Percentiles rank a stretch among this genome's conserved stretches.
Conservation (phyloP, 768 basidiomycete species). For the Hericium erinaceus region DNA sequence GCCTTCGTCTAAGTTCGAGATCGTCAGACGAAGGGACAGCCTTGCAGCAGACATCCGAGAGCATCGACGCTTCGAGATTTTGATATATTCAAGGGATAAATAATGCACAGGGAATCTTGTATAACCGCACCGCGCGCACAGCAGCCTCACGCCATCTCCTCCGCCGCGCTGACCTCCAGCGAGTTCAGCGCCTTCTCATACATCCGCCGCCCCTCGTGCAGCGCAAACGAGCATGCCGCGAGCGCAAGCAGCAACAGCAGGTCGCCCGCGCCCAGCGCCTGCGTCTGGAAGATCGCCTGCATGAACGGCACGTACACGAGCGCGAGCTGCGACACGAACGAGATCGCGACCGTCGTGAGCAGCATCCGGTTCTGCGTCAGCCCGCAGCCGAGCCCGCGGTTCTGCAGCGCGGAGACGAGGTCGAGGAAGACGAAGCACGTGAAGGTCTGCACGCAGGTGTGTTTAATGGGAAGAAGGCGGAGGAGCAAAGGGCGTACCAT, state of each 20-base stretch:
- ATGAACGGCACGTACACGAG: slow-evolving; percentile 87
- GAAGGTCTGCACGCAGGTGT: slow-evolving; percentile 62
- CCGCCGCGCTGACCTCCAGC: slow-evolving; percentile 45
- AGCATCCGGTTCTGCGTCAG: slow-evolving; percentile 85
- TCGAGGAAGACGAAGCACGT: slow-evolving; percentile 96
- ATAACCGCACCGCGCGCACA: no score
- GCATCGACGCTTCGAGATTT: no score
- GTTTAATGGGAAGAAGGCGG: background rate
- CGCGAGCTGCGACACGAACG: slow-evolving; percentile 74
- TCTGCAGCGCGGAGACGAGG: slow-evolving; percentile 89
- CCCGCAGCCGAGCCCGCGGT: slow-evolving; percentile 82
- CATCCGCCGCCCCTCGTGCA: slow-evolving; percentile 74
- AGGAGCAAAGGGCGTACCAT: slow-evolving; percentile 52
- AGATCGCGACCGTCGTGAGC: slow-evolving; percentile 77
- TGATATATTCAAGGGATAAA: no score
- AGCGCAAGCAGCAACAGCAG: slow-evolving; percentile 60
- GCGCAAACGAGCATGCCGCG: slow-evolving; percentile 48
- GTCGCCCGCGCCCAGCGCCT: slow-evolving; percentile 61
- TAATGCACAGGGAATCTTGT: no score
- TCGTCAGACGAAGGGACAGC: no score
- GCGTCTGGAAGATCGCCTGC: slow-evolving; percentile 92
- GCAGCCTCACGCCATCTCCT: slow-evolving; percentile 38
- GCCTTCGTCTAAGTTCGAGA: no score
- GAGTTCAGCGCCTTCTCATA: slow-evolving; percentile 62
- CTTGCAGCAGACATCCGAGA: no score